Base-by-base conservation (phyloP, 768 basidiomycete species). In the Multifurca ochricompacta region DNA sequence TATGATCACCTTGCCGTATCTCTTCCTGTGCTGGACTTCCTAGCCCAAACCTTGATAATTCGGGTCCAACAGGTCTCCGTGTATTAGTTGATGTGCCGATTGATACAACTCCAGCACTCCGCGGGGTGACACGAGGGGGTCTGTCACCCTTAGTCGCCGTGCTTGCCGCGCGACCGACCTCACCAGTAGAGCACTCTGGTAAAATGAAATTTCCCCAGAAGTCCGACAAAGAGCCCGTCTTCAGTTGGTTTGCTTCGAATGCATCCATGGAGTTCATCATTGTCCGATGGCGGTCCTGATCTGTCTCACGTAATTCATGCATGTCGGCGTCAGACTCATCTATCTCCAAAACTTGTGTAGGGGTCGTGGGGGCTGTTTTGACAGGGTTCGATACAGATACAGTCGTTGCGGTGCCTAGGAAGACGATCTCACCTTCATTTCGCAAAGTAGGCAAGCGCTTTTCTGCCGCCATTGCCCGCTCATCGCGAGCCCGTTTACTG, bases 401-500 rank as follows among this genome's bases (percentile, higher is more conserved):
- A 39, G 30, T 49, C 28, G 27, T 30, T 11, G 10, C 28, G 31
- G 30, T 30, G 8, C 30, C 16, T 16, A 56, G 30, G 49, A 25
- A 19, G 40, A 39, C 3, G 34, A 18, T 3, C 64, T 53, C 52
- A 70, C 71, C 60, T 61, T 63, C 63, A 28, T 64, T 65, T 65
- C 77, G 74, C 42, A 82, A 62, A 8, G 74, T 72, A 45, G 67
- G 68, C 11, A 87, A 48, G 31, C 90, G 76, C 19, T 70, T 73
- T 67, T 91, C 86, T 6, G 78, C 79, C n/a, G 88, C 89, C 32
- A 81, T 59, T 1, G 87, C 88, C 52, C 88, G 76, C 64, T 88
- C 86, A 60, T 88, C 87, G 54, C 88, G 71, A 13, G 87, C 89
- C 30, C 84, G 76, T 65, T 88, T 88, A 65, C 89, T 92, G 63